Conservation (phyloP, 495 filamentous ascomycete genomes). For the Thermochaetoides thermophila region DNA sequence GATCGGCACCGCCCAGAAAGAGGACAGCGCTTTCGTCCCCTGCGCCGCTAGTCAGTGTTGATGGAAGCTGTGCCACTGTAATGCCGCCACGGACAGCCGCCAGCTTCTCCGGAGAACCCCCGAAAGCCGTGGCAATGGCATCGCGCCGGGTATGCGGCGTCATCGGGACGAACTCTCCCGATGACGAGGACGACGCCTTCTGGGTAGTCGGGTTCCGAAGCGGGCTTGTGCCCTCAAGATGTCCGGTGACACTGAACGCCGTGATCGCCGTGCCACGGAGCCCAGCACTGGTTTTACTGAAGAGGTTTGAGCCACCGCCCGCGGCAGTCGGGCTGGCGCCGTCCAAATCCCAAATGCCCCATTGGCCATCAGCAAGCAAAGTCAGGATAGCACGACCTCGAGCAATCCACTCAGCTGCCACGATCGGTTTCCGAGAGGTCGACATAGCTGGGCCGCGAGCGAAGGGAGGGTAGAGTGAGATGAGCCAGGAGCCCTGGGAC, state of each 20-base stretch:
- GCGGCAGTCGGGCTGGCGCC: slow-evolving; percentile 33
- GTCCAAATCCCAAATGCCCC: slow-evolving; percentile 87
- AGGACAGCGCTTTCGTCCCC: slow-evolving; percentile 51
- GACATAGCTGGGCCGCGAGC: slow-evolving; percentile 27
- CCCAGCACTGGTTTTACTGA: slow-evolving; percentile 42
- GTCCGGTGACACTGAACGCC: slow-evolving; percentile 54
- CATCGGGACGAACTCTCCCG: slow-evolving; percentile 55
- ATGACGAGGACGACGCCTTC: slow-evolving; percentile 20
- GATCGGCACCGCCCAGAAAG: slow-evolving; percentile 48
- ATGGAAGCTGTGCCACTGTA: slow-evolving; percentile 32
- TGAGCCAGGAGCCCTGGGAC: slow-evolving; percentile 45
- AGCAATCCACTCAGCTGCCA: slow-evolving; percentile 76
- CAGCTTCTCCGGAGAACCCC: slow-evolving; percentile 22
- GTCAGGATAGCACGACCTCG: slow-evolving; percentile 62
- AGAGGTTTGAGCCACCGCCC: slow-evolving; percentile 31
- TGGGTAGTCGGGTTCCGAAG: slow-evolving; percentile 30
- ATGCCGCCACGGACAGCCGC: slow-evolving; percentile 45
- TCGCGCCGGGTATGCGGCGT: slow-evolving; percentile 65
- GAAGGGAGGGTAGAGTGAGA: slow-evolving; percentile 58
- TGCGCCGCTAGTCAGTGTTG: slow-evolving; percentile 30
- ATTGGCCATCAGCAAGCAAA: slow-evolving; percentile 72
- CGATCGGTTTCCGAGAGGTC: slow-evolving; percentile 51
- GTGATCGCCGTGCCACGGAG: slow-evolving; percentile 50
- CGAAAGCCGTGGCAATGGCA: slow-evolving; percentile 18
- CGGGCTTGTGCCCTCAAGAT: slow-evolving; percentile 38